Evolutionary conservation across 495 filamentous ascomycete species (phyloP), one percentile per base, ranked within the genome.

Genomic region (Pseudomonodictys pantanalensis): DNA sequence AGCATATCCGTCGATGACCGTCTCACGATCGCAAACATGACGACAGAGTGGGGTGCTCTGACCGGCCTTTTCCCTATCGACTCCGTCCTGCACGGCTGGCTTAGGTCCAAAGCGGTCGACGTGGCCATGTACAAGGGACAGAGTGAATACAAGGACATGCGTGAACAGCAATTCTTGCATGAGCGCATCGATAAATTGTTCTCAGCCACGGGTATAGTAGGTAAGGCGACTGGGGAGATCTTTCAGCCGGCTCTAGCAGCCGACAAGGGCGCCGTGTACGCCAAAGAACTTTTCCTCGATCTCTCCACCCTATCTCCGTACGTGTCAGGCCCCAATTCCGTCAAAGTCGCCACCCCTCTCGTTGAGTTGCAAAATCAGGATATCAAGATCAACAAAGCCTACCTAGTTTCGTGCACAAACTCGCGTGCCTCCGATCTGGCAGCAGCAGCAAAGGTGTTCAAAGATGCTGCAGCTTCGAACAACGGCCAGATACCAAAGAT

Each of bases 371-470:
- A 87, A 62, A 62, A 78, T 0, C 73, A 88, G 68, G 71, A 86
- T 55, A 92, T 97, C 71, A 79, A 79, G 41, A 74, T 97, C 32
- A 75, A 97, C 75, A 90, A 88, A 67, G 91, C 90, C 2, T 97
- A 96, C 71, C 78, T 98, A 0, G 85, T 97, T 8, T 92, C 87
- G 1, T 97, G 92, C 76, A 97, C 92, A 20, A 98, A 98, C 73
- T 85, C 82, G 2, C 79, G 93, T 25, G 83, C 85, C 10, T 92
- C 89, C 0, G 92, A 97, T 71, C 79, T 96, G 24, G 85, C 84
- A 0, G 83, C 87, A 0, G 93, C 93, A 1, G 92, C 92, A 1
- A 80, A 80, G 32, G 92, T 97, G 2, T 97, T 98, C 80, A 83
- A 80, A 60, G 88, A 93, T 10, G 89, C 87, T 7, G 83, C 83